Percentiles rank a stretch among this genome's conserved stretches.
Conservation (phyloP, 106 monocot genomes). For the Chionographis japonica region DNA sequence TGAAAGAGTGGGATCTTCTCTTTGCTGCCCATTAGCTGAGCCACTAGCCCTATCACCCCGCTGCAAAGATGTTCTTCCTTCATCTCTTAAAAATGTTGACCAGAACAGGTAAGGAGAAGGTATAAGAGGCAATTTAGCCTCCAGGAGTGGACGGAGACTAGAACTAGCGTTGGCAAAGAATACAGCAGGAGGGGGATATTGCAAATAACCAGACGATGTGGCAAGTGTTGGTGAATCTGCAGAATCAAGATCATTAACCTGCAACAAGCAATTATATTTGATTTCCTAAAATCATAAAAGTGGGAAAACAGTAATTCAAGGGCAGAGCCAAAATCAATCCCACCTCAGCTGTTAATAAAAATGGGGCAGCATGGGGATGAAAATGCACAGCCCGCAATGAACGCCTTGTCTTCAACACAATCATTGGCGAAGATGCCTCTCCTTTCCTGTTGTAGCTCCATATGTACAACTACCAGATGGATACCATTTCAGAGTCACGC, state of each 20-base stretch:
- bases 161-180: constrained; percentile 19
- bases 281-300: background rate
- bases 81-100: constrained; percentile 23
- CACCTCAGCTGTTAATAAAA: constrained; percentile 93
- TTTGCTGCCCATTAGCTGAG: constrained; percentile 20
- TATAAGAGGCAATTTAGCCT: constrained; percentile 14
- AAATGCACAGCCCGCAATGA: constrained; percentile 97
- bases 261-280: constrained; percentile 13
- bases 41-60: constrained; percentile 4
- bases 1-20: background rate
- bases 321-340: background rate
- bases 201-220: constrained; percentile 66
- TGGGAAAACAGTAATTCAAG: background rate
- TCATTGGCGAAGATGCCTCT: constrained; percentile 58
- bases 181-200: constrained; percentile 43
- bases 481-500: background rate
- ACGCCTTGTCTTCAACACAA: constrained; percentile 83
- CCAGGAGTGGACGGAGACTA: background rate
- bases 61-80: constrained; percentile 25
- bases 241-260: constrained; percentile 57
- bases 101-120: constrained; percentile 34
- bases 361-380: constrained; percentile 91
- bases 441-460: constrained; percentile 87
- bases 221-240: constrained; percentile 74
- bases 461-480: constrained; percentile 66